Evolutionary conservation across 1,284 basidiomycete genomes (phyloP).

Genomic region (Amylostereum chailletii): DNA sequence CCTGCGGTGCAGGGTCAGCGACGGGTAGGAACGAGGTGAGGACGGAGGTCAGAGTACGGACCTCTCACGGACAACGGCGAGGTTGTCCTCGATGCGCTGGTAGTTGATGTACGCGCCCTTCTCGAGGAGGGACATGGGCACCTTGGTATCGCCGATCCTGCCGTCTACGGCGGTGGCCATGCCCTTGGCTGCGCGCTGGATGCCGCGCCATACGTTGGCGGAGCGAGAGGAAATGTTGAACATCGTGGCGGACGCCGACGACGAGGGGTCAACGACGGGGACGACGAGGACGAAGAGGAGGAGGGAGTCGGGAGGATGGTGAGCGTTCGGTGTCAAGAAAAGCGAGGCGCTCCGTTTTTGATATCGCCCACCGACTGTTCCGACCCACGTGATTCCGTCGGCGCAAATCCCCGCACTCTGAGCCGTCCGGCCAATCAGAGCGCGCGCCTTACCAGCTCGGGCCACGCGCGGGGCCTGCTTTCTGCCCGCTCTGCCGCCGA

Average conservation of each 20-base stretch:
- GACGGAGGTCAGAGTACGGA: conserved; percentile 28
- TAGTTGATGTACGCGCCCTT: conserved; percentile 91
- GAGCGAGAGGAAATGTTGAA: conserved; percentile 56
- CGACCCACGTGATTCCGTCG: no score
- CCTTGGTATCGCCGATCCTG: conserved; percentile 87
- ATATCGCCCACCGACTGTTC: no score
- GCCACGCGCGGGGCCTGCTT: no score
- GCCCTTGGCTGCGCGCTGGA: conserved; percentile 54
- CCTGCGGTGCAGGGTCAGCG: conserved; percentile 31
- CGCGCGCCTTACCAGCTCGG: no score
- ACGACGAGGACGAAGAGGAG: conserved; percentile 20
- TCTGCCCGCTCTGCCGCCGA: no score
- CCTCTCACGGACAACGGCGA: conserved; percentile 76
- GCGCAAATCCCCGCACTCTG: no score
- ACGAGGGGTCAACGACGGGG: conserved; percentile 6
- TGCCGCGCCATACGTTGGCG: conserved; percentile 45
- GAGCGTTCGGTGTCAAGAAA: neutral
- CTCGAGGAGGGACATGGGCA: conserved; percentile 86
- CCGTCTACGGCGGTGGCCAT: conserved; percentile 71
- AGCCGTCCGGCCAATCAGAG: no score
- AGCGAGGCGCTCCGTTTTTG: no score
- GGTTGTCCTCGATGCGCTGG: conserved; percentile 94
- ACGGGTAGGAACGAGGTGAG: neutral
- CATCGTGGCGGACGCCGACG: conserved; percentile 42
- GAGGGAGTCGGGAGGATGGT: conserved; percentile 9